phyloP scores from a whole-genome alignment of 2,329 filamentous ascomycete genomes.

The Rhinocladiella similis region DNA sequence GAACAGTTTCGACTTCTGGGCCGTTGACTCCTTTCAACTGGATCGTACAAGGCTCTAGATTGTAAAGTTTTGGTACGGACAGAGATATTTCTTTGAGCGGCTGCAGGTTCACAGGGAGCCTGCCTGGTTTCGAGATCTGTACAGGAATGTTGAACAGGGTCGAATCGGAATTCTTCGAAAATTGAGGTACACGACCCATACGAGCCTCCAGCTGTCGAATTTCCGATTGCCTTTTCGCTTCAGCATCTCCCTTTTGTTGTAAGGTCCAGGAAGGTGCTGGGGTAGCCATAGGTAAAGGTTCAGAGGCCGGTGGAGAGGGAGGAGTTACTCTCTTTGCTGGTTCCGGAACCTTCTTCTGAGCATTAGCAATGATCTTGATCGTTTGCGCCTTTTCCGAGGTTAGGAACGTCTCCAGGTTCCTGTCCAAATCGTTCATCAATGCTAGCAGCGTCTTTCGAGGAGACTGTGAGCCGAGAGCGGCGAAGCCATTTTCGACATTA shows the following conservation, averaged over 20 bases:
- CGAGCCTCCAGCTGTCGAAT: constrained; percentile 73
- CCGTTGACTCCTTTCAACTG: constrained; percentile 65
- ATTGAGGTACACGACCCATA: constrained; percentile 66
- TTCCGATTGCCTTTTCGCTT: constrained; percentile 64
- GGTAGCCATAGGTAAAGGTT: not conserved
- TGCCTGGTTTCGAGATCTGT: constrained; percentile 61
- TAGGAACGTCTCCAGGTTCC: constrained; percentile 68
- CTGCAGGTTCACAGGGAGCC: constrained; percentile 63
- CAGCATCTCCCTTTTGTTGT: constrained; percentile 63
- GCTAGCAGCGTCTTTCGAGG: constrained; percentile 62
- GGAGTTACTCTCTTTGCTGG: not conserved
- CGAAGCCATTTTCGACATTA: constrained; percentile 76
- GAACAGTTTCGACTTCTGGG: constrained; percentile 61
- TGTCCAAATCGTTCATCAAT: constrained; percentile 70
- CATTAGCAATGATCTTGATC: constrained; percentile 67
- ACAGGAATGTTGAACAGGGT: constrained; percentile 70
- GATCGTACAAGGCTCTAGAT: constrained; percentile 66
- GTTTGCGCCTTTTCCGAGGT: constrained; percentile 71
- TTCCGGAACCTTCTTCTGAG: constrained; percentile 31
- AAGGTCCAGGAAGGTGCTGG: constrained; percentile 27
- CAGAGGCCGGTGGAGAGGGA: not conserved
- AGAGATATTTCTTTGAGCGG: constrained; percentile 65
- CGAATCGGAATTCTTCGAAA: constrained; percentile 68
- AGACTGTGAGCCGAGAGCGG: constrained; percentile 58
- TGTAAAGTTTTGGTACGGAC: constrained; percentile 70